Base-by-base conservation (phyloP, 2,329 filamentous ascomycete species). In the Monosporascus sp. region DNA sequence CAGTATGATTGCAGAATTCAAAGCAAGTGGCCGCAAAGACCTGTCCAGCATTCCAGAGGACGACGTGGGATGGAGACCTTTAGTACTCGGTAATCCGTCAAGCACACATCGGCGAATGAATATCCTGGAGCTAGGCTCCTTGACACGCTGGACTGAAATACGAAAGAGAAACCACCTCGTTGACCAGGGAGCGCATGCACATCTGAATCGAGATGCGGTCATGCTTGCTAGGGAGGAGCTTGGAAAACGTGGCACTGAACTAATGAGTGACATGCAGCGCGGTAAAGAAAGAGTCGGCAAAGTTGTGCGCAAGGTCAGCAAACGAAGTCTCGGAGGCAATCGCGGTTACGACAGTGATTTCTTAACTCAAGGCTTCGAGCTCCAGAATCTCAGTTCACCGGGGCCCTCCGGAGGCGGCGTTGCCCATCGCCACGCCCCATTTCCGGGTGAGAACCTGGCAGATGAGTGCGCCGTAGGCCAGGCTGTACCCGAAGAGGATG, bases 101-200 rank as follows among this genome's bases (percentile, higher is more conserved):
- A 82, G 85, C 47, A 86, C 84, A 68, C 82, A 80, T 63, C 78
- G 88, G 49, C 78, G 85, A 55, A 84, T 91, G 78, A 90, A 82
- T 65, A 67, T 90, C 24, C 72, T 92, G 17, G 88, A 92, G 67
- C 71, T 89, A 54, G 88, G 88, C 0, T 71, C 74, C 37, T 74
- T 87, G 75, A 86, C 80, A 49, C 75, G 88, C 41, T 92, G 86
- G 85, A 87, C 81, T 24, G 87, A 91, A 68, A 90, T 92, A 55
- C 75, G 82, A 55, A 78, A 72, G 59, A 80, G 77, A 63, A 86
- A 86, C 61, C 74, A 72, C 46, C 70, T 86, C 48, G 76, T 84
- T 48, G 80, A 84, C 58, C 68, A 72, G 54, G 62, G 61, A 22
- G 58, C 56, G 5, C 70, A 70, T 59, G 59, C 57, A 6, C 70